These are phyloP conservation scores for Stellera chamaejasme DNA, from an alignment of 345 rosid species.

Conservation along the genomic window DNA sequence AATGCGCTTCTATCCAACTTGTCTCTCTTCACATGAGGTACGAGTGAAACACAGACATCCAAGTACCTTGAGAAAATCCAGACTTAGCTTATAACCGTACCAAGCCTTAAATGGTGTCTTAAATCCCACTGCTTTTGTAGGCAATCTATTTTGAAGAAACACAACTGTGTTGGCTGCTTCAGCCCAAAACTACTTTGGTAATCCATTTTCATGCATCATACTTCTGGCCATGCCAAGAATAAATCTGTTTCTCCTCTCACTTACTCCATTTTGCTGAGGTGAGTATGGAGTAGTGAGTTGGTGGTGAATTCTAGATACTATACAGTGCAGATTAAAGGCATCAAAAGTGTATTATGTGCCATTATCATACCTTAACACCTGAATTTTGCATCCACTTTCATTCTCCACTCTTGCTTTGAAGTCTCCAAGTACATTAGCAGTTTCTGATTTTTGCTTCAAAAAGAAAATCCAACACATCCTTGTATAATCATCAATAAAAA, in stretches of 20 bases:
- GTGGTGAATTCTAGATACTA: slow-evolving; percentile 4
- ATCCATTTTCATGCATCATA: slow-evolving; percentile 7
- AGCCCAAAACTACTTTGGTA: slow-evolving; percentile 13
- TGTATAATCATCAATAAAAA: not conserved
- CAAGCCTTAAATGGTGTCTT: slow-evolving; percentile 11
- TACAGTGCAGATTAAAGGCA: not conserved
- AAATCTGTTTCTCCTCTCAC: not conserved
- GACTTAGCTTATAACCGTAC: slow-evolving; percentile 8
- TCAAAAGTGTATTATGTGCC: not conserved
- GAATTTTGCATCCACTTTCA: slow-evolving; percentile 3
- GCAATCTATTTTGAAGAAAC: slow-evolving; percentile 4
- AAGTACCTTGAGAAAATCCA: not conserved
- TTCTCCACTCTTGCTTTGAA: slow-evolving; percentile 3
- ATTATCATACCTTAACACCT: not conserved
- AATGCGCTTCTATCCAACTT: too few species aligned
- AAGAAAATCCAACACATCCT: not conserved
- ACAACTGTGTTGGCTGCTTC: slow-evolving; percentile 3
- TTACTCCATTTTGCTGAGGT: slow-evolving; percentile 2
- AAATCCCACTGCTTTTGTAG: not conserved
- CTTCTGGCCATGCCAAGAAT: slow-evolving; percentile 14
- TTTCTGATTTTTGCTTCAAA: slow-evolving; percentile 1
- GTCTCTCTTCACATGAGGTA: too few species aligned
- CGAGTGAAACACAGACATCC: slow-evolving; percentile 1
- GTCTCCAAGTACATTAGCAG: not conserved
- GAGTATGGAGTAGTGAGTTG: slow-evolving; percentile 7